phyloP scores from a whole-genome alignment of 768 basidiomycete species.

The Crucibulum laeve region DNA sequence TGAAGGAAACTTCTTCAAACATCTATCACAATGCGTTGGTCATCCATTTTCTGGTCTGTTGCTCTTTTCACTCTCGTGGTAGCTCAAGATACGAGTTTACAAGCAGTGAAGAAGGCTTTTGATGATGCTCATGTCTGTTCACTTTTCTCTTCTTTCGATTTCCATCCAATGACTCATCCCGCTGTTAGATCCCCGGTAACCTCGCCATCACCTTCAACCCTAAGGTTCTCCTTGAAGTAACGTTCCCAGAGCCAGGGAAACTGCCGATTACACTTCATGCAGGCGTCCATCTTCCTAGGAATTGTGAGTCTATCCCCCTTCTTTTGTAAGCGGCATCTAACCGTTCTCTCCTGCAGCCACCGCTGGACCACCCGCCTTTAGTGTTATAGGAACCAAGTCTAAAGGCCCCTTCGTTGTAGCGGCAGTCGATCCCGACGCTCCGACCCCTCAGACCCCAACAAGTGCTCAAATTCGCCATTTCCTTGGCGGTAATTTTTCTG shows the following conservation, averaged over 20 bases:
- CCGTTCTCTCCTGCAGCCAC: slow-evolving; percentile 21
- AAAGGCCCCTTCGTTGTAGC: slow-evolving; percentile 39
- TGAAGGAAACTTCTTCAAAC: no score
- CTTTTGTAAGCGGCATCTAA: neutral
- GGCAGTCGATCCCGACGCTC: slow-evolving; percentile 42
- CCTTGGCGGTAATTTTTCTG: slow-evolving; percentile 34
- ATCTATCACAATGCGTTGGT: neutral
- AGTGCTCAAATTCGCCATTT: slow-evolving; percentile 39
- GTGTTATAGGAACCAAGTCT: slow-evolving; percentile 16
- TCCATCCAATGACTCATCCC: neutral
- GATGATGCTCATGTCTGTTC: slow-evolving; percentile 20
- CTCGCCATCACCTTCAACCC: slow-evolving; percentile 28
- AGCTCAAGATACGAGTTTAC: slow-evolving; percentile 24
- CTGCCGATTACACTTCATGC: slow-evolving; percentile 27
- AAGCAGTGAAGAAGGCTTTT: slow-evolving; percentile 22
- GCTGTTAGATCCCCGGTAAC: slow-evolving; percentile 24
- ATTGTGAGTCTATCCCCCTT: slow-evolving; percentile 17
- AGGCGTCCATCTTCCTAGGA: slow-evolving; percentile 27
- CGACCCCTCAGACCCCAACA: slow-evolving; percentile 37
- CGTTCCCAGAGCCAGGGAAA: slow-evolving; percentile 23
- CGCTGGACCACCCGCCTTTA: slow-evolving; percentile 30
- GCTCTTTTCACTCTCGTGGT: slow-evolving; percentile 5
- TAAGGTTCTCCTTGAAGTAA: slow-evolving; percentile 26
- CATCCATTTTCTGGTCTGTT: neutral
- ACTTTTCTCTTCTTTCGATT: neutral